These are phyloP conservation scores for Rubia yunnanensis DNA, from an alignment of 257 asterid species.

Conservation along the genomic window DNA sequence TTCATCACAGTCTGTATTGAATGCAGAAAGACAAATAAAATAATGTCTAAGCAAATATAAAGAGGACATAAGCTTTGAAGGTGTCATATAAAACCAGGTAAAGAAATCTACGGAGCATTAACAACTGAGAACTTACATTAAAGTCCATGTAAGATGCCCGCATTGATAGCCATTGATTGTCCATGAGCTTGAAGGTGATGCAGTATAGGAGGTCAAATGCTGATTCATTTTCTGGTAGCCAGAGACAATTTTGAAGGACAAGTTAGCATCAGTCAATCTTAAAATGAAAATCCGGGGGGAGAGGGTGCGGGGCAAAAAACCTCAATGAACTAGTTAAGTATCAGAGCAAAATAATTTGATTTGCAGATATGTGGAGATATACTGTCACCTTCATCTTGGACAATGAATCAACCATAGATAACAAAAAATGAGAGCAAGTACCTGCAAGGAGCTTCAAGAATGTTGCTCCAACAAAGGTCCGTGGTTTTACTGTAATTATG, in stretches of 20 bases:
- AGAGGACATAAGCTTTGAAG: not conserved
- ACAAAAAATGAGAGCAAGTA: slow-evolving; percentile 20
- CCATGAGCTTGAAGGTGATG: slow-evolving; percentile 97
- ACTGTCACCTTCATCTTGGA: not conserved
- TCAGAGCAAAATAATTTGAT: not conserved
- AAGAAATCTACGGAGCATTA: not conserved
- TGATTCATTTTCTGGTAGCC: slow-evolving; percentile 68
- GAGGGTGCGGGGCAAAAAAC: not conserved
- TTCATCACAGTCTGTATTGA: slow-evolving; percentile 78
- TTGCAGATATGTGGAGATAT: not conserved
- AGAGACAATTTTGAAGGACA: slow-evolving; percentile 1
- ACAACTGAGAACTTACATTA: slow-evolving; percentile 44
- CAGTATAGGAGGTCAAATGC: slow-evolving; percentile 95
- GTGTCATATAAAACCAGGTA: not conserved
- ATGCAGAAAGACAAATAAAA: not conserved
- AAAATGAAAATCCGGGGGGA: not conserved
- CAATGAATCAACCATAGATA: too few species aligned
- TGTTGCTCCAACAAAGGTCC: slow-evolving; percentile 78
- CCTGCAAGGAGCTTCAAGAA: slow-evolving; percentile 93
- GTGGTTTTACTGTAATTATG: slow-evolving; percentile 71
- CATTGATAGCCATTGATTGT: slow-evolving; percentile 91
- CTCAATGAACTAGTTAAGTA: not conserved
- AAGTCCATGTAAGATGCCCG: slow-evolving; percentile 98
- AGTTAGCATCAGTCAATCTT: not conserved
- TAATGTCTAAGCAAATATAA: not conserved